Percentiles rank a stretch among this genome's conserved stretches.
These are phyloP conservation scores for Rhodomyrtus tomentosa DNA, from an alignment of 345 rosid species.

Conservation along the genomic window DNA sequence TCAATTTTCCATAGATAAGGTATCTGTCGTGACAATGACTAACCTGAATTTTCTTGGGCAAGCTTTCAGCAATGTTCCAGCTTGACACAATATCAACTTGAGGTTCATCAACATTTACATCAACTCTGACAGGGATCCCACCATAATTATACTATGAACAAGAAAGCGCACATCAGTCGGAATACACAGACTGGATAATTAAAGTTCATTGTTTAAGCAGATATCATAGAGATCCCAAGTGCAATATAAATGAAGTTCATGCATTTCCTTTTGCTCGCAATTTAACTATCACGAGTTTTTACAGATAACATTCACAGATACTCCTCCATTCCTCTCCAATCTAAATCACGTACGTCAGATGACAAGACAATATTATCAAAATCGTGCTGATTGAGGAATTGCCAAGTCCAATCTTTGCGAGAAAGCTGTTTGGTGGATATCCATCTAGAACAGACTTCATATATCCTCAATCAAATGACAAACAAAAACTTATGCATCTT, in stretches of 20 bases:
- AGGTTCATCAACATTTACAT: slow-evolving; percentile 39
- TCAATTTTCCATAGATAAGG: neutral
- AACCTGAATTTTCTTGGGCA: slow-evolving; percentile 82
- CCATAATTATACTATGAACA: slow-evolving; percentile 66
- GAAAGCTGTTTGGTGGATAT: neutral
- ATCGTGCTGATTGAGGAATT: neutral
- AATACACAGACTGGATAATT: neutral
- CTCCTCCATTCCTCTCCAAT: neutral
- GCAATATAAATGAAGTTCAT: neutral
- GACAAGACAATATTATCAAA: neutral
- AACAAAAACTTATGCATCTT: neutral
- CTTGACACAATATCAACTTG: slow-evolving; percentile 73
- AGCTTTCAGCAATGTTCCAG: slow-evolving; percentile 72
- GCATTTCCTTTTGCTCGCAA: neutral
- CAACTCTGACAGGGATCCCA: slow-evolving; percentile 61
- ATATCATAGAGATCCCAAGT: neutral
- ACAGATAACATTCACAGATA: neutral
- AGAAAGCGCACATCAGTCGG: neutral
- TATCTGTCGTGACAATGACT: neutral
- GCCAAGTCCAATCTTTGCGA: neutral
- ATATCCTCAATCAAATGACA: neutral
- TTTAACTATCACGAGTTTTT: neutral
- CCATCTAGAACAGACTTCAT: neutral
- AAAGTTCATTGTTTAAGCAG: neutral
- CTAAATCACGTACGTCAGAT: neutral